Percentiles rank a stretch among this genome's conserved stretches.
These are phyloP conservation scores for Leccinum rimulosum DNA, from an alignment of 768 basidiomycete genomes.

Conservation along the genomic window DNA sequence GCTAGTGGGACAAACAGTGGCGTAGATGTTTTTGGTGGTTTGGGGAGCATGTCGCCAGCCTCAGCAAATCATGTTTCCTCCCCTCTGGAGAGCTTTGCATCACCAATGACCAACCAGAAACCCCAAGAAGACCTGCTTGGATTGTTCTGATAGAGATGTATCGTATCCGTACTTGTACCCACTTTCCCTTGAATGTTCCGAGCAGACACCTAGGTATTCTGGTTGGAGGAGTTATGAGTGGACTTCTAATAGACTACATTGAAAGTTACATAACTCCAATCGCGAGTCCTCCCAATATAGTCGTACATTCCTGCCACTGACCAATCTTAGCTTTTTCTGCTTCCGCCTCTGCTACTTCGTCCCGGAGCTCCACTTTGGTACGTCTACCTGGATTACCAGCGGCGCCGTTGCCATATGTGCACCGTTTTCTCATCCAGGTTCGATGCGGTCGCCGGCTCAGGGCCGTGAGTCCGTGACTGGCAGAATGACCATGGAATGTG, in stretches of 20 bases:
- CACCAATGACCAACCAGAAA: conserved; percentile 27
- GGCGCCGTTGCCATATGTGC: background rate
- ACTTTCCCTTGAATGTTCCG: background rate
- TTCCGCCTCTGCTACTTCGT: background rate
- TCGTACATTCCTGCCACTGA: too few species aligned
- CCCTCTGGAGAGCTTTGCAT: conserved; percentile 22
- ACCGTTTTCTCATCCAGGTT: background rate
- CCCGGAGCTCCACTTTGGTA: background rate
- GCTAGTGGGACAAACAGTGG: conserved; percentile 12
- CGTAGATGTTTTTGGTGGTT: conserved; percentile 18
- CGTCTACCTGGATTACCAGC: background rate
- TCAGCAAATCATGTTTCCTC: conserved; percentile 1
- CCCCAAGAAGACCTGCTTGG: conserved; percentile 55
- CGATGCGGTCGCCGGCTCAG: background rate
- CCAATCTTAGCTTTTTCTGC: background rate
- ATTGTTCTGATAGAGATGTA: conserved; percentile 41
- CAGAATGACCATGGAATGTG: background rate
- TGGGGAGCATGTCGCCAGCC: conserved; percentile 10
- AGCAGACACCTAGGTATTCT: background rate
- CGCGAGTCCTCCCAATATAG: background rate
- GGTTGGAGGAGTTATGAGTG: background rate
- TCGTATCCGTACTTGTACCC: conserved; percentile 1
- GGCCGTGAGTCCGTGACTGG: background rate
- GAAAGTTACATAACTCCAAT: background rate
- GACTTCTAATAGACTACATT: too few species aligned